Evolutionary conservation across 768 basidiomycete genomes (phyloP).

Genomic region (Lentinula lateritia): DNA sequence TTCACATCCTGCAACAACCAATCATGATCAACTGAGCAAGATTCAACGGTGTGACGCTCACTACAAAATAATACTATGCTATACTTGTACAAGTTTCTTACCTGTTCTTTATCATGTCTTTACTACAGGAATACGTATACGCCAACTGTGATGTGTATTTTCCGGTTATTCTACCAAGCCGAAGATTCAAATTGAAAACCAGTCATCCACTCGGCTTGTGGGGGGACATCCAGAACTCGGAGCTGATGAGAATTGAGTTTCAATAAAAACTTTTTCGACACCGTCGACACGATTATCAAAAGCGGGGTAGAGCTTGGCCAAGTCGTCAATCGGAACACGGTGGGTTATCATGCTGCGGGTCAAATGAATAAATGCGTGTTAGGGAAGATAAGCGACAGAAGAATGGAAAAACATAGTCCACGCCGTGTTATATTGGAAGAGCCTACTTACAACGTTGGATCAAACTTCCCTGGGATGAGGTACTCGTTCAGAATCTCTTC

Average conservation of each 20-base stretch:
- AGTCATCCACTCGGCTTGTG: conserved; percentile 48
- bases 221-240: conserved; percentile 47
- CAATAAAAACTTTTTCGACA: conserved; percentile 70
- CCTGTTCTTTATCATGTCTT: not conserved
- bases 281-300: conserved; percentile 55
- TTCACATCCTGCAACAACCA: not conserved
- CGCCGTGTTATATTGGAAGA: not conserved
- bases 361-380: conserved; percentile 2
- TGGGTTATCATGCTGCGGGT: conserved; percentile 43
- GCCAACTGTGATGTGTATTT: not conserved
- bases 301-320: conserved; percentile 54
- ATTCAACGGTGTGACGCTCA: not conserved
- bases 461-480: conserved; percentile 59
- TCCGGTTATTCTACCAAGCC: not conserved
- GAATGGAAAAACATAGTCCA: not conserved
- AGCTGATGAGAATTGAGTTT: conserved; percentile 49
- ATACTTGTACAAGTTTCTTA: not conserved
- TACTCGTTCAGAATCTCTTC: conserved; percentile 61
- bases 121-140: not conserved
- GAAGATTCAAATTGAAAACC: not conserved
- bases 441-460: conserved; percentile 49
- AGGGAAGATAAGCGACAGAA: not conserved
- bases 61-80: not conserved
- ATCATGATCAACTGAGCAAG: not conserved
- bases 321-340: conserved; percentile 61